Evolutionary conservation across 2,329 filamentous ascomycete species (phyloP), one percentile per base, ranked within the genome.

Genomic region (Hypoxylon sp.): DNA sequence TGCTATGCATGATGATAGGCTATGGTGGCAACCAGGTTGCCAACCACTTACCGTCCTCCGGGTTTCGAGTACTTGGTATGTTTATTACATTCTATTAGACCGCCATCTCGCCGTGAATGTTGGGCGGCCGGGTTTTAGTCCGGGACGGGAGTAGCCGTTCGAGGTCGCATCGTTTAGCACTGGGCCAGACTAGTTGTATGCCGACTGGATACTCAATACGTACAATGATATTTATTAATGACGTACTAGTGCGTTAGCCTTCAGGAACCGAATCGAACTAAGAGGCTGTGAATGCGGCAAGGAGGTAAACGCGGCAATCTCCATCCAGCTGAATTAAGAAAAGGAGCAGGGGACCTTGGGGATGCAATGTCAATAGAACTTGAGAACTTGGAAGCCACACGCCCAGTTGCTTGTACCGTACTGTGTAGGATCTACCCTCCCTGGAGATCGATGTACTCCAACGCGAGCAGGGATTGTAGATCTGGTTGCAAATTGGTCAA

Each of bases 401-500:
- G 41, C 37, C 30, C 16, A 56, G 41, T 59, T 51, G 14, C 39
- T 41, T 66, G 39, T 66, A 67, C 63, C 64, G 67, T 69, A 67
- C 63, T 67, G 67, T 69, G 67, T 69, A 58, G 61, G 67, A 67
- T 69, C 63, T 48, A 25, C 48, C 67, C 63, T 16, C 63, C 59
- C 30, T 52, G 50, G 51, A 68, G 62, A 69, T 68, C 57, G 63
- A 70, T 69, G 54, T 70, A 56, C 68, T 69, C 66, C 61, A 67
- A 69, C 30, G 50, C 23, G 19, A 55, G 48, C 68, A 70, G 61
- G 68, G 68, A 63, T 70, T 50, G 39, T 45, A 67, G 63, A 69
- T 69, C 67, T 69, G 25, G 37, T 52, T 61, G 32, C 43, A 50
- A 68, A 63, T 55, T 63, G 23, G 55, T 46, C 55, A 57, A 68